Base-by-base conservation (phyloP, 495 filamentous ascomycete species). In the Glonium stellatum region DNA sequence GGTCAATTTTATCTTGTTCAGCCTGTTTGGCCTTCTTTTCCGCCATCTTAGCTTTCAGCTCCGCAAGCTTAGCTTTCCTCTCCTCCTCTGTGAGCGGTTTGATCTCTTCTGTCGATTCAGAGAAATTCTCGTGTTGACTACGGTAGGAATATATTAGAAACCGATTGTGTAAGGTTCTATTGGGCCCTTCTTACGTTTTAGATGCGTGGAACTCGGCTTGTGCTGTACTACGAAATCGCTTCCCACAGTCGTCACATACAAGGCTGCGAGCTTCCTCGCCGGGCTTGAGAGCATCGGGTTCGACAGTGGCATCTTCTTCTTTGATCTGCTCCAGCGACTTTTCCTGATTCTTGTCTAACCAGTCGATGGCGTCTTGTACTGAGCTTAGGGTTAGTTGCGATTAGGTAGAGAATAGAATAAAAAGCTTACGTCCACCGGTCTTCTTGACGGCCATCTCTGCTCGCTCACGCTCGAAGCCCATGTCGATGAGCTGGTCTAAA, bases 301-400 rank as follows among this genome's bases (percentile, higher is more conserved):
- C 74, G 21, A 79, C 67, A 35, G 75, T 76, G 15, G 73, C 78
- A 31, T 79, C 80, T 47, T 84, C 82, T 50, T 84, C 83, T 25
- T 86, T 79, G 59, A 96, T 83, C 66, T 92, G 85, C 13, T 95
- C 89, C 35, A 92, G 66, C 1, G 87, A 76, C 67, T 84, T 92
- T 72, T 93, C 89, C 69, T 93, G 84, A 63, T 91, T 95, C 64
- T 84, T 78, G 69, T 95, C 93, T 10, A 98, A 82, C 93, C 95
- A 98, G 73, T 93, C 88, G 57, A 98, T 76, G 57, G 92, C 92
- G 65, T 85, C 87, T 71, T 92, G 85, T 56, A 97, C 90, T 96
- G 62, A 49, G 34, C 25, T 35, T n/a, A 4, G 18, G 41, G 63
- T 57, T 25, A 27, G 48, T 15, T 23, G 48, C 23, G 19, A 23